phyloP scores from a whole-genome alignment of 2,329 filamentous ascomycete genomes.

The Thielaviopsis euricoi region DNA sequence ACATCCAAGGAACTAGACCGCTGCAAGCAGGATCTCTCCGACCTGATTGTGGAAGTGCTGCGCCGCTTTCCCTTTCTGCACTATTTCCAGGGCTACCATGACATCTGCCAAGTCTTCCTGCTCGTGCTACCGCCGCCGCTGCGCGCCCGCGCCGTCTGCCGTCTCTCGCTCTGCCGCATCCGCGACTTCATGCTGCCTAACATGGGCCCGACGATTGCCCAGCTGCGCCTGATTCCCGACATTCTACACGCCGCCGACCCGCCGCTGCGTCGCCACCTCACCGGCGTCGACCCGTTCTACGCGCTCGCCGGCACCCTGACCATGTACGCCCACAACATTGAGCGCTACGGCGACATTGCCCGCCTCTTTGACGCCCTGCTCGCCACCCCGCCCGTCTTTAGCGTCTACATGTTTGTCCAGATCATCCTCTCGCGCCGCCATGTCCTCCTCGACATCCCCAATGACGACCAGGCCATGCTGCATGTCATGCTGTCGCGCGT shows the following conservation, averaged over 20 bases:
- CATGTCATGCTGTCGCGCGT: slow-evolving; percentile 78
- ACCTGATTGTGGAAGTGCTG: slow-evolving; percentile 66
- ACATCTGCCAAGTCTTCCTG: slow-evolving; percentile 91
- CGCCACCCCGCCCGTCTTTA: slow-evolving; percentile 72
- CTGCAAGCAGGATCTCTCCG: slow-evolving; percentile 61
- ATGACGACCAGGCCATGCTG: slow-evolving; percentile 80
- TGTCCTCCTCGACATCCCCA: slow-evolving; percentile 71
- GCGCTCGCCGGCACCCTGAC: slow-evolving; percentile 86
- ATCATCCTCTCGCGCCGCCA: slow-evolving; percentile 66
- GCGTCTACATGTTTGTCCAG: slow-evolving; percentile 80
- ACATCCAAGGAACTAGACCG: slow-evolving; percentile 47
- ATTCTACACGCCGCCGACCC: slow-evolving; percentile 61
- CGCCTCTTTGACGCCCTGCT: slow-evolving; percentile 86
- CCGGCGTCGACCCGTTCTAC: slow-evolving; percentile 71
- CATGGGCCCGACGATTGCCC: slow-evolving; percentile 61
- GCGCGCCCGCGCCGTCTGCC: slow-evolving; percentile 49
- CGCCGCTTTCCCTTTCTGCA: slow-evolving; percentile 67
- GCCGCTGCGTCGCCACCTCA: slow-evolving; percentile 57
- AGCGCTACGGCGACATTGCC: slow-evolving; percentile 74
- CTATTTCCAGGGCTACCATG: slow-evolving; percentile 98
- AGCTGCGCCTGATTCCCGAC: slow-evolving; percentile 74
- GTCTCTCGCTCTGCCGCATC: slow-evolving; percentile 79
- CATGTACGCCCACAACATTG: slow-evolving; percentile 91
- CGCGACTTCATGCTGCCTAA: slow-evolving; percentile 95
- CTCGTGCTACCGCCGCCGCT: slow-evolving; percentile 55